Evolutionary conservation across 2,329 filamentous ascomycete species (phyloP).

Genomic region (Venturia carpophila): DNA sequence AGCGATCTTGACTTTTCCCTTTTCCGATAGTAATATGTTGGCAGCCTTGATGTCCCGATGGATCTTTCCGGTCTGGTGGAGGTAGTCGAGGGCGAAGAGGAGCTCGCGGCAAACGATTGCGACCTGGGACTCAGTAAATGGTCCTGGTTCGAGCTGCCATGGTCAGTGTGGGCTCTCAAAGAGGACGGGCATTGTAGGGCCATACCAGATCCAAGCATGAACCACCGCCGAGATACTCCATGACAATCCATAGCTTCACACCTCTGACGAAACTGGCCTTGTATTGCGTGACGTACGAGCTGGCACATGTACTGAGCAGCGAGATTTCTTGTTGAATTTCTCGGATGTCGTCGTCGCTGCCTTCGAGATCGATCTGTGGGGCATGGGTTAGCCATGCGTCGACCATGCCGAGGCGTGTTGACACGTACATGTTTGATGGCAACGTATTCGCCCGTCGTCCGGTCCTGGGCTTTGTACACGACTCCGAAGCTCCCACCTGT

Average conservation of each 20-base stretch:
- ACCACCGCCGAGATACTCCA: conserved; percentile 94
- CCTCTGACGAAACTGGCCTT: conserved; percentile 93
- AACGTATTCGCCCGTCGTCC: conserved; percentile 80
- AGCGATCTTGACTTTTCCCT: conserved; percentile 87
- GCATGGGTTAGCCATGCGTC: conserved; percentile 16
- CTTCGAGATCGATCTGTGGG: conserved; percentile 88
- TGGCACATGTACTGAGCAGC: conserved; percentile 88
- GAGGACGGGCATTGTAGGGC: conserved; percentile 12
- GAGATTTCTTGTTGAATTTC: conserved; percentile 98
- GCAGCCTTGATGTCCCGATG: conserved; percentile 96
- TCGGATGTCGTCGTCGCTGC: conserved; percentile 95
- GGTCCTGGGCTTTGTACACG: conserved; percentile 95
- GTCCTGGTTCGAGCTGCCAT: conserved; percentile 73
- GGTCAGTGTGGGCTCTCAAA: not conserved
- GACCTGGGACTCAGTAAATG: conserved; percentile 82
- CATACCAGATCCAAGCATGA: conserved; percentile 87
- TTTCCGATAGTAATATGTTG: conserved; percentile 85
- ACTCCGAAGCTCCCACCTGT: conserved; percentile 89
- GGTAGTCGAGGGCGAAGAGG: conserved; percentile 80
- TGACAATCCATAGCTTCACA: conserved; percentile 97
- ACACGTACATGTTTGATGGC: conserved; percentile 85
- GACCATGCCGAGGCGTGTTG: not conserved
- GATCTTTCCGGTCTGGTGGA: conserved; percentile 90
- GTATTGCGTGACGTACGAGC: conserved; percentile 91
- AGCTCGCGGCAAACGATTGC: conserved; percentile 91